phyloP scores from a whole-genome alignment of 768 basidiomycete genomes.

The Leccinum fibrillosum region DNA sequence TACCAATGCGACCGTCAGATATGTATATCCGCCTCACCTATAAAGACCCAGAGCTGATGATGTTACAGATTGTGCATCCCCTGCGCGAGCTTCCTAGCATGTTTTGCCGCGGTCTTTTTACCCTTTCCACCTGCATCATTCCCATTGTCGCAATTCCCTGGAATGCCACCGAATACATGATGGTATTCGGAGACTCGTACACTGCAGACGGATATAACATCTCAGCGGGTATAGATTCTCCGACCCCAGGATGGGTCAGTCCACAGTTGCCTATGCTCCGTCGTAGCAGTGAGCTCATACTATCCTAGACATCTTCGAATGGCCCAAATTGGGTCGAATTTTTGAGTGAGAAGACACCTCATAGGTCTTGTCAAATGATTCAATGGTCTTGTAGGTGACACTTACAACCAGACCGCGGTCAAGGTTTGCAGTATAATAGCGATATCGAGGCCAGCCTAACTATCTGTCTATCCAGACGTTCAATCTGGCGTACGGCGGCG shows the following conservation, averaged over 20 bases:
- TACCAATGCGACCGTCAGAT: no score
- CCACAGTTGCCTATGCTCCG: neutral
- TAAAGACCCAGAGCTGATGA: neutral
- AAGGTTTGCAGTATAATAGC: constrained; percentile 32
- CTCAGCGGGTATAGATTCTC: constrained; percentile 51
- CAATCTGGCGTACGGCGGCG: constrained; percentile 66
- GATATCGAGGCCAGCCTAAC: neutral
- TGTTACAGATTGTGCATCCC: neutral
- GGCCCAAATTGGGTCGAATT: constrained; percentile 64
- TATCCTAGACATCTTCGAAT: constrained; percentile 50
- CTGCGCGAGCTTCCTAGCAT: constrained; percentile 5
- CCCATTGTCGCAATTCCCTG: constrained; percentile 36
- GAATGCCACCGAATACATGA: constrained; percentile 52
- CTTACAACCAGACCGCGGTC: constrained; percentile 54
- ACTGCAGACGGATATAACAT: constrained; percentile 59
- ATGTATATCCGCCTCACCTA: neutral
- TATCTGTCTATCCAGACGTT: constrained; percentile 41
- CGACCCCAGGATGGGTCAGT: constrained; percentile 46
- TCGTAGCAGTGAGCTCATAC: constrained; percentile 4
- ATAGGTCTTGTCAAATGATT: neutral
- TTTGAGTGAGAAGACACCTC: constrained; percentile 37
- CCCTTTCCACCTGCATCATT: neutral
- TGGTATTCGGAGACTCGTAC: constrained; percentile 65
- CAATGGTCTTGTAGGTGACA: constrained; percentile 34
- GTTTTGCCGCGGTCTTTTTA: constrained; percentile 5